Percentiles rank a stretch among this genome's conserved stretches.
Evolutionary conservation across 139 green algal species (phyloP).

Genomic region (Coelastrella sp.): DNA sequence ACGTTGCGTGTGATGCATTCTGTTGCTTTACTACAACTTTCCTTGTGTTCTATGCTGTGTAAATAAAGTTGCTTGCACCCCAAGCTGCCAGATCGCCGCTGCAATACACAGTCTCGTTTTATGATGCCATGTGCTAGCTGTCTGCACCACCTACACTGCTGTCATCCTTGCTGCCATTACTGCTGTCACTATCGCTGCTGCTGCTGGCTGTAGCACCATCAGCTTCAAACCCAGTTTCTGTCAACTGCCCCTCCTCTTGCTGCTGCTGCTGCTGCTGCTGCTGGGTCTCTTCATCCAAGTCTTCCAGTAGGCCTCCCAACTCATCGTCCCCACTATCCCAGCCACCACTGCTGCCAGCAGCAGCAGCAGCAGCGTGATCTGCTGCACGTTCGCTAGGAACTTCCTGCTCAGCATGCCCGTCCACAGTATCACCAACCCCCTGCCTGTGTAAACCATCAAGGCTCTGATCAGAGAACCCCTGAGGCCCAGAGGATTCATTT

Average conservation of each 20-base stretch:
- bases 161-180: neutral
- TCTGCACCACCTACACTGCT: neutral
- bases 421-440: no score
- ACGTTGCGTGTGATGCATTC: no score
- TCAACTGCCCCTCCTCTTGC: no score
- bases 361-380: neutral
- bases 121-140: neutral
- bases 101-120: neutral
- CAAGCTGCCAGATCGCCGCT: neutral
- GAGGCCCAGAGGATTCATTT: no score
- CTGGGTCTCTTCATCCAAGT: neutral
- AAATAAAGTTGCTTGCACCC: no score
- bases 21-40: no score
- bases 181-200: neutral
- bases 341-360: neutral
- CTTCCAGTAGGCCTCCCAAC: neutral
- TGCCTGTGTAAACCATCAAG: no score
- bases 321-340: neutral
- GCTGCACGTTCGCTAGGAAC: neutral
- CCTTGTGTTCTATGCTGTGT: no score
- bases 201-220: neutral
- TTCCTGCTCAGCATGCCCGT: neutral
- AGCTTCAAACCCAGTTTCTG: no score
- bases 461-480: no score
- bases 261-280: slow-evolving; percentile 23